Percentiles rank a stretch among this genome's conserved stretches.
These are phyloP conservation scores for Globisporangium viniferum DNA, from an alignment of 352 stramenopile species.

Conservation along the genomic window DNA sequence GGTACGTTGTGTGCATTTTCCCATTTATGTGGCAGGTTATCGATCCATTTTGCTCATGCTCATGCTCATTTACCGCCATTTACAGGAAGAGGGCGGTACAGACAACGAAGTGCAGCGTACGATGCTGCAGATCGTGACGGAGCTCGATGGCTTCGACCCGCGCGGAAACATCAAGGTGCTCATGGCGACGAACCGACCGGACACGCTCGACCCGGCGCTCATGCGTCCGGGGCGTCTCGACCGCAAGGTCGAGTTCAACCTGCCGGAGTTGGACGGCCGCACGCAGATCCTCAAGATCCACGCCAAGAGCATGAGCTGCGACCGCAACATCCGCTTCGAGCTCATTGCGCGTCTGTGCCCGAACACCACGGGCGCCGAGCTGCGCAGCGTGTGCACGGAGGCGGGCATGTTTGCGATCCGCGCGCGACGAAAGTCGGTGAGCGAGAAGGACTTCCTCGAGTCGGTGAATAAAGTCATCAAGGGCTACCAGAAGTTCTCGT, in stretches of 20 bases:
- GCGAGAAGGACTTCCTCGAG: conserved; percentile 99
- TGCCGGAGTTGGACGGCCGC: conserved; percentile 97
- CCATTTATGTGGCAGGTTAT: neutral
- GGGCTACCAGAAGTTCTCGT: conserved; percentile 99
- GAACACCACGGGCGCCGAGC: conserved; percentile 98
- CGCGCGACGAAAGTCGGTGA: conserved; percentile 97
- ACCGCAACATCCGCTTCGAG: conserved; percentile 99
- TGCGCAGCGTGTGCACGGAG: conserved; percentile 98
- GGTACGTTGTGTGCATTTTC: conserved; percentile 18
- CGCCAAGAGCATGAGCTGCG: conserved; percentile 99
- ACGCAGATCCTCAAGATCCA: conserved; percentile 99
- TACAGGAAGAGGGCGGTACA: conserved; percentile 89
- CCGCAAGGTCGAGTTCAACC: conserved; percentile 99
- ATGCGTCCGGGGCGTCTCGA: conserved; percentile 96
- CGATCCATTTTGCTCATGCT: neutral
- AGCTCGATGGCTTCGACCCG: conserved; percentile 98
- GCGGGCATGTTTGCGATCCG: conserved; percentile 99
- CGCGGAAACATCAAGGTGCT: conserved; percentile 99
- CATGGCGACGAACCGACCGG: conserved; percentile 97
- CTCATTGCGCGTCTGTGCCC: conserved; percentile 96
- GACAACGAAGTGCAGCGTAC: conserved; percentile 99
- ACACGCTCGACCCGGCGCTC: conserved; percentile 96
- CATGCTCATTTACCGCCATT: neutral
- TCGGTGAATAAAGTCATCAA: conserved; percentile 99
- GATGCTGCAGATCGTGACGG: conserved; percentile 99